Percentiles rank a stretch among this genome's conserved stretches.
phyloP scores from a whole-genome alignment of 2,329 filamentous ascomycete species.

The Hypoxylon sp. region DNA sequence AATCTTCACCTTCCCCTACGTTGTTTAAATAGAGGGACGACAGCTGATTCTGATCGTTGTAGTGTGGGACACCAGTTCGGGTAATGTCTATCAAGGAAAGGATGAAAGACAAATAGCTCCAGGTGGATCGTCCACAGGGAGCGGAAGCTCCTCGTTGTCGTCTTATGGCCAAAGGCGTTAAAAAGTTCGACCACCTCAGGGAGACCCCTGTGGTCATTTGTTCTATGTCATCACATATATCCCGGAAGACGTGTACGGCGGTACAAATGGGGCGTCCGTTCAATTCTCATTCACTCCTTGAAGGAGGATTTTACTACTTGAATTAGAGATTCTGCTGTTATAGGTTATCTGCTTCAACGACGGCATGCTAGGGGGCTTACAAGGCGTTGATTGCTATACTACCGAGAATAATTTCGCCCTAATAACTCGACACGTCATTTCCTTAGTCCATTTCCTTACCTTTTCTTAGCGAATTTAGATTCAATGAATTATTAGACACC shows the following conservation, averaged over 20 bases:
- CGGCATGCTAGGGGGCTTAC: background rate
- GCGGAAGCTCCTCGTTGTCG: slow-evolving; percentile 36
- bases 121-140: slow-evolving; percentile 28
- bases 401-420: background rate
- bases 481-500: background rate
- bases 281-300: background rate
- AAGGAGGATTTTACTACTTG: background rate
- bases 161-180: slow-evolving; percentile 26
- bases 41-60: background rate
- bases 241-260: background rate
- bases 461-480: background rate
- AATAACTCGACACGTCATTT: background rate
- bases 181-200: background rate
- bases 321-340: background rate
- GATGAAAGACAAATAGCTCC: slow-evolving; percentile 20
- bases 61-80: slow-evolving; percentile 30
- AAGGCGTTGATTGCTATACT: background rate
- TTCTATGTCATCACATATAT: background rate
- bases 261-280: background rate
- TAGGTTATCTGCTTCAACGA: background rate
- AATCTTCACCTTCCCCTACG: background rate
- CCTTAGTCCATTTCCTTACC: no score
- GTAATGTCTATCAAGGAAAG: slow-evolving; percentile 22
- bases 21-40: background rate
- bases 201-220: background rate